phyloP scores from a whole-genome alignment of 768 basidiomycete genomes.

The Leucogyrophana mollusca region DNA sequence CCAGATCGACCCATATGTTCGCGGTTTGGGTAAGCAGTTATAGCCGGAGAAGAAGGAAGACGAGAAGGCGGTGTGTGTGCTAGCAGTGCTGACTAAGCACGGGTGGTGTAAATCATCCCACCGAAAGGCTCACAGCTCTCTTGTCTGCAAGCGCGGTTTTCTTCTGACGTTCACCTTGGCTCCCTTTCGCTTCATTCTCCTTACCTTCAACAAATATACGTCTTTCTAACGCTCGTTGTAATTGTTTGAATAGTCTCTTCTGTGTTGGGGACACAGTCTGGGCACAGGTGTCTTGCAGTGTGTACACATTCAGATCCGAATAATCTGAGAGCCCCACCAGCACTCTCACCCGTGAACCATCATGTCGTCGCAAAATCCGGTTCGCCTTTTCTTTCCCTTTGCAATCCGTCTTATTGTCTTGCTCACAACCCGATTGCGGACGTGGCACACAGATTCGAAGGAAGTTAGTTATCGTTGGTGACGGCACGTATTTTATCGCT shows the following conservation, averaged over 20 bases:
- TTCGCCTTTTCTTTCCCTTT: slow-evolving; percentile 33
- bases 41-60: no score
- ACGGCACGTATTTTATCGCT: slow-evolving; percentile 57
- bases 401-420: slow-evolving; percentile 2
- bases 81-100: not conserved
- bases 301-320: slow-evolving; percentile 16
- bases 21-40: no score
- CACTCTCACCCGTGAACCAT: slow-evolving; percentile 4
- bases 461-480: slow-evolving; percentile 96
- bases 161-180: slow-evolving; percentile 9
- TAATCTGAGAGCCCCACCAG: slow-evolving; percentile 9
- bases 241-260: slow-evolving; percentile 2
- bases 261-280: not conserved
- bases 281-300: slow-evolving; percentile 7
- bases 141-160: slow-evolving; percentile 7
- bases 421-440: slow-evolving; percentile 5
- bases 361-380: slow-evolving; percentile 59
- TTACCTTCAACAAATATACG: slow-evolving; percentile 8
- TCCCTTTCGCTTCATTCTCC: slow-evolving; percentile 8
- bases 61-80: no score
- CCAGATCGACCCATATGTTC: no score
- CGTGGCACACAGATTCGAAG: slow-evolving; percentile 68
- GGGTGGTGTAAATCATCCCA: slow-evolving; percentile 5
- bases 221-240: slow-evolving; percentile 9
- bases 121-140: slow-evolving; percentile 6